These are phyloP conservation scores for Batkoa obscura DNA, from an alignment of 371 early-diverging fungal species.

Conservation along the genomic window DNA sequence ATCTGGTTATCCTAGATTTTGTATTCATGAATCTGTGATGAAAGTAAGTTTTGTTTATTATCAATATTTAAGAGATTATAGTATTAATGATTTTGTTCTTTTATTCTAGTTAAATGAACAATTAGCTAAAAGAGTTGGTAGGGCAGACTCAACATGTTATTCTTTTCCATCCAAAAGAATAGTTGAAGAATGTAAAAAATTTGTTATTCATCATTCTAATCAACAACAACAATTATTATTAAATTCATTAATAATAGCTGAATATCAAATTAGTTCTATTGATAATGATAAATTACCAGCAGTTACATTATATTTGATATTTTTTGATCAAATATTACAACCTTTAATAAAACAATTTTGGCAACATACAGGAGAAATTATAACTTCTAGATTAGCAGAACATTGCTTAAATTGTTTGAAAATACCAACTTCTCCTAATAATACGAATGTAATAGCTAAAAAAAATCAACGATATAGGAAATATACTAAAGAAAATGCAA, in stretches of 20 bases:
- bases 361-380: slow-evolving; percentile 85
- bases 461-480: not conserved
- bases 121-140: not conserved
- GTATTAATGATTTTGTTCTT: no score
- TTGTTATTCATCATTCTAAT: not conserved
- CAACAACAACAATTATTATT: not conserved
- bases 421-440: not conserved
- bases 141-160: not conserved
- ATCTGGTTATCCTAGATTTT: slow-evolving; percentile 88
- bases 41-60: not conserved
- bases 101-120: not conserved
- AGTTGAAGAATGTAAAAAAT: not conserved
- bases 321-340: slow-evolving; percentile 48
- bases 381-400: slow-evolving; percentile 74
- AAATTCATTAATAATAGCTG: no score
- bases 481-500: slow-evolving; percentile 17
- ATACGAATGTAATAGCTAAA: no score
- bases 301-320: slow-evolving; percentile 38
- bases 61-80: not conserved
- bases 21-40: slow-evolving; percentile 28
- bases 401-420: slow-evolving; percentile 12
- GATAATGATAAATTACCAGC: no score
- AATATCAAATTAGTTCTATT: no score
- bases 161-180: not conserved
- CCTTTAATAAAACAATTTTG: slow-evolving; percentile 72